A percentile compares a stretch with the other conserved stretches of the same genome.
These are phyloP conservation scores for Penicillium goetzii DNA, from an alignment of 495 filamentous ascomycete genomes.

Conservation along the genomic window DNA sequence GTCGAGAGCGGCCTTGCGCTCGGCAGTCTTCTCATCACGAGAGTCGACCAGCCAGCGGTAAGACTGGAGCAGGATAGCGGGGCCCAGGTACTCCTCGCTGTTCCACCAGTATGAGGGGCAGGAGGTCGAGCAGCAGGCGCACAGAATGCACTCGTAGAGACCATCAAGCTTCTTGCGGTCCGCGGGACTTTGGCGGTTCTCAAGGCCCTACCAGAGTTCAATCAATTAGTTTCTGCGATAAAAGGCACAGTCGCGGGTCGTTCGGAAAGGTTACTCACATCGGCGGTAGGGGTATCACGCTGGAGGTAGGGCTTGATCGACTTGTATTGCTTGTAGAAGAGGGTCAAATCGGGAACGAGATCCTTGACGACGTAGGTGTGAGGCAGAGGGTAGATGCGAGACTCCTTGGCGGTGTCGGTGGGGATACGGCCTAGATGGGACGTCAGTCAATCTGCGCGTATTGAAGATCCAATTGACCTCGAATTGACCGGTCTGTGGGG, in stretches of 20 bases:
- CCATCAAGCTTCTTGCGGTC: slow-evolving; percentile 97
- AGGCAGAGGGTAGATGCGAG: slow-evolving; percentile 96
- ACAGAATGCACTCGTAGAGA: slow-evolving; percentile 98
- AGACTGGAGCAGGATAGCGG: slow-evolving; percentile 91
- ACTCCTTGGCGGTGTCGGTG: slow-evolving; percentile 72
- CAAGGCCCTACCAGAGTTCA: slow-evolving; percentile 63
- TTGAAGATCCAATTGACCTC: neutral
- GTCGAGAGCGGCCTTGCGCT: slow-evolving; percentile 88
- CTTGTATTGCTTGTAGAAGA: slow-evolving; percentile 99
- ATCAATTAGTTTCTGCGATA: neutral
- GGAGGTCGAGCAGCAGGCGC: slow-evolving; percentile 97
- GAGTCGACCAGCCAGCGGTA: slow-evolving; percentile 96
- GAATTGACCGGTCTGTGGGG: neutral
- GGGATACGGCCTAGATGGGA: slow-evolving; percentile 80
- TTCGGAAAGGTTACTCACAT: slow-evolving; percentile 57
- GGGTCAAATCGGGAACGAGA: slow-evolving; percentile 93
- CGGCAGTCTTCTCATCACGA: slow-evolving; percentile 81
- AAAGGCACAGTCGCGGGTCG: neutral
- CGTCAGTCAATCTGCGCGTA: neutral
- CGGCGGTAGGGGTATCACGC: slow-evolving; percentile 72
- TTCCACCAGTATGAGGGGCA: slow-evolving; percentile 99
- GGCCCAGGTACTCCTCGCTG: slow-evolving; percentile 94
- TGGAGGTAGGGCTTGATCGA: slow-evolving; percentile 99
- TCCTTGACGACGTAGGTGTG: slow-evolving; percentile 99
- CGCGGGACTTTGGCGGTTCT: slow-evolving; percentile 84